These are phyloP conservation scores for Pyrenochaeta sp. DNA, from an alignment of 2,329 filamentous ascomycete genomes.

Conservation along the genomic window DNA sequence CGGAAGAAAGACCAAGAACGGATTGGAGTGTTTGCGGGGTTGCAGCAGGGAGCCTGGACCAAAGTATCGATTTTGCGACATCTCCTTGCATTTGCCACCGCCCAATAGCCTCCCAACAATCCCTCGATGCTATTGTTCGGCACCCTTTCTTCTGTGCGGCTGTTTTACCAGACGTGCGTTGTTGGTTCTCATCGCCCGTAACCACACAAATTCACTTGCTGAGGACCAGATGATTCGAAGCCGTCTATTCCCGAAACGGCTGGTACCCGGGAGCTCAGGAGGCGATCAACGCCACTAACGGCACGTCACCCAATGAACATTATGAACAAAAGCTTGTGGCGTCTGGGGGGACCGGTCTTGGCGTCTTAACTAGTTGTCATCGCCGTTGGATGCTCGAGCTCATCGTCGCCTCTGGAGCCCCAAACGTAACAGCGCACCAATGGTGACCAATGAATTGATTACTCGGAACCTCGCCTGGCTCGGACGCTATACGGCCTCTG, in stretches of 20 bases:
- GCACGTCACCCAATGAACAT: constrained; percentile 22
- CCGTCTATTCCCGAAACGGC: constrained; percentile 23
- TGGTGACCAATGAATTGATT: constrained; percentile 22
- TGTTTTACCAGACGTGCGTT: not conserved
- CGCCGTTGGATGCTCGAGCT: constrained; percentile 16
- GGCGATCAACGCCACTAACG: constrained; percentile 26
- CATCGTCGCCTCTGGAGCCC: constrained; percentile 15
- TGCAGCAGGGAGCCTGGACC: constrained; percentile 6
- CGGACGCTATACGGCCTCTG: constrained; percentile 28
- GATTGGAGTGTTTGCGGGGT: constrained; percentile 28
- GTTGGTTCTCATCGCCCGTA: constrained; percentile 9
- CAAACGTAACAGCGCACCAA: constrained; percentile 25
- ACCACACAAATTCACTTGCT: constrained; percentile 13
- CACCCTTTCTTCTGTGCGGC: constrained; percentile 1
- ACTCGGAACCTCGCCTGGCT: constrained; percentile 12
- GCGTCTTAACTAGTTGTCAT: constrained; percentile 25
- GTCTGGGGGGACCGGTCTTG: constrained; percentile 28
- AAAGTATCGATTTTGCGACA: constrained; percentile 11
- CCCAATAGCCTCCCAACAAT: not conserved
- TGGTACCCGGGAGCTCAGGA: constrained; percentile 18
- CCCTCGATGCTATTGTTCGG: not conserved
- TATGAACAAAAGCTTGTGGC: constrained; percentile 25
- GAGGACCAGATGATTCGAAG: constrained; percentile 32
- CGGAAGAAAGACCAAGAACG: constrained; percentile 31
- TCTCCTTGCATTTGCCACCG: constrained; percentile 4